Conservation (phyloP, 1,139 yeast species). For the Blastobotrys malaysiensis region DNA sequence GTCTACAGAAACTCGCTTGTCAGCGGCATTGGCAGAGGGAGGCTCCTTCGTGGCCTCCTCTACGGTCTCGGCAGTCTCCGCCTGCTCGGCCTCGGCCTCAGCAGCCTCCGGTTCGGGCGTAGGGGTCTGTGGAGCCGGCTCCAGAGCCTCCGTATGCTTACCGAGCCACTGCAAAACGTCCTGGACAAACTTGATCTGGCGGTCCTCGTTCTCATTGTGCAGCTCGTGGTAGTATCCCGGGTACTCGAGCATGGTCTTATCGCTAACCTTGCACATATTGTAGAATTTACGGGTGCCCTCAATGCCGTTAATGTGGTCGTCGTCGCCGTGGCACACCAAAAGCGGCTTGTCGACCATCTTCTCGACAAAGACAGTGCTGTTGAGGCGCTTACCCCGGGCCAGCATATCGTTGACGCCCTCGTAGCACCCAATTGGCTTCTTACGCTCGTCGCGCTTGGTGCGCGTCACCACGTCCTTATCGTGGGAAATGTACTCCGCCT, state of each 20-base stretch:
- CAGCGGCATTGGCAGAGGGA: conserved; percentile 6
- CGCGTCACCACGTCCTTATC: conserved; percentile 35
- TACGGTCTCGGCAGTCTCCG: background rate
- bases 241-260: conserved; percentile 34
- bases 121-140: background rate
- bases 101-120: background rate
- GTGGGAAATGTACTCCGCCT: conserved; percentile 50
- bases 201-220: conserved; percentile 40
- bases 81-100: conserved; percentile 1
- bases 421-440: conserved; percentile 43
- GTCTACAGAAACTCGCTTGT: conserved; percentile 8
- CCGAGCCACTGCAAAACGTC: conserved; percentile 42
- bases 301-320: conserved; percentile 51
- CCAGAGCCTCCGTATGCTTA: conserved; percentile 9
- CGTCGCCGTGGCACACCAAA: conserved; percentile 50
- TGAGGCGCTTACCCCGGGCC: conserved; percentile 51
- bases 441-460: conserved; percentile 25
- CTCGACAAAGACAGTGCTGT: conserved; percentile 40
- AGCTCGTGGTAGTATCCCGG: conserved; percentile 35
- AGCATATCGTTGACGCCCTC: conserved; percentile 61
- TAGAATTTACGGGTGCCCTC: conserved; percentile 49
- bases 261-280: conserved; percentile 33
- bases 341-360: conserved; percentile 45
- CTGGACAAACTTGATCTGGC: conserved; percentile 34
- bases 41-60: conserved; percentile 9